Base-by-base conservation (phyloP, 192 early-diverging fungal genomes). In the Coemansia sp. region DNA sequence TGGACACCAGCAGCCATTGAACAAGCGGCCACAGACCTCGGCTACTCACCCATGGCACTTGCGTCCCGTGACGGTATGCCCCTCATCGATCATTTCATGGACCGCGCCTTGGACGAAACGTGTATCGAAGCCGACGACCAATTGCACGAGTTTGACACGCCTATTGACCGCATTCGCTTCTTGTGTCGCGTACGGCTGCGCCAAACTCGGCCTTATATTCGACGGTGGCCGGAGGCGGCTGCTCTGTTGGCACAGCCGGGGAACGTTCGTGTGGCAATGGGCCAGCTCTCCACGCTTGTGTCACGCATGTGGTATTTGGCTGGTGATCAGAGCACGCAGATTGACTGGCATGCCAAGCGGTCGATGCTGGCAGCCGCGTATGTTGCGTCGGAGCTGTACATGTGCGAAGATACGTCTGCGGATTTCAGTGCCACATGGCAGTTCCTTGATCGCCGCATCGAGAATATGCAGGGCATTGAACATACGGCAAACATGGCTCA, bases 231-330 rank as follows among this genome's bases (percentile, higher is more conserved):
- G 11, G 67, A 90, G 68, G 90, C 89, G 4, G 72, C 87, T 3
- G 84, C 90, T 7, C 64, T 96, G 14, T 83, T 96, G 85, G 89
- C 88, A 1, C 88, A 87, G 57, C 95, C 95, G 4, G 82, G 83
- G 56, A 94, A 95, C 65, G 73, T 90, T 3, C 66, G 87, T 2
- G 71, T 85, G 71, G 86, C 93, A 1, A 60, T 92, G 56, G 61
- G 73, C 12, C 85, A 92, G n/a, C 68, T 98, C 23, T 77, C 64
- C 13, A 79, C 83, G 39, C 81, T 96, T 41, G 85, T 90, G 0
- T 92, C 94, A 66, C 90, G 93, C 52, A 90, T 98, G 56, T 95
- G 92, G 91, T 88, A 88, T 57, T 72, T 90, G 60, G 91, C 95
- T 7, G 95, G 93, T 20, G 95, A 96, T 61, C 78, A 80, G 55